Percentiles rank a stretch among this genome's conserved stretches.
These are phyloP conservation scores for Boletales sp. DNA, from an alignment of 768 basidiomycete species.

Conservation along the genomic window DNA sequence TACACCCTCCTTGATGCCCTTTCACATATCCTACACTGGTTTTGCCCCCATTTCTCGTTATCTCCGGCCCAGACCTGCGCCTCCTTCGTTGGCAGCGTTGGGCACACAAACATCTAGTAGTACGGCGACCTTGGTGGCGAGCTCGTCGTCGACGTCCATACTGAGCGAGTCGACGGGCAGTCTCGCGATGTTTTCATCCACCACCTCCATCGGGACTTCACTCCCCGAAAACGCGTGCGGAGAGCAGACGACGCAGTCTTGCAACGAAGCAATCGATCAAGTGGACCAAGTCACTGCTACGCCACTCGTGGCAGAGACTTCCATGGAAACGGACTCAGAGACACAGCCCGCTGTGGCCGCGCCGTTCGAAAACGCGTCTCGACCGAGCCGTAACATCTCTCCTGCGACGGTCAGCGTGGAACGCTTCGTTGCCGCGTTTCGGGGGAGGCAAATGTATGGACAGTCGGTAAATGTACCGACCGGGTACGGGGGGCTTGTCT, in stretches of 20 bases:
- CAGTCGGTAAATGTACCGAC: constrained; percentile 55
- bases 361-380: neutral
- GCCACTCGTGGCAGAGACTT: neutral
- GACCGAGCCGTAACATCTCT: neutral
- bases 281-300: neutral
- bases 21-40: constrained; percentile 69
- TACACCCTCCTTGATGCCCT: constrained; percentile 77
- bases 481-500: constrained; percentile 66
- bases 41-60: constrained; percentile 72
- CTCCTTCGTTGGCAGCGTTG: constrained; percentile 11
- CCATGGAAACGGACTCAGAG: constrained; percentile 4
- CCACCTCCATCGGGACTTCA: constrained; percentile 2
- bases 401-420: neutral
- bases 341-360: constrained; percentile 9
- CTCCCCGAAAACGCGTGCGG: neutral
- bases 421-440: constrained; percentile 58
- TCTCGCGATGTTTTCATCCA: constrained; percentile 5
- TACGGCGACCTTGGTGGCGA: constrained; percentile 11
- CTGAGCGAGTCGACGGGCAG: constrained; percentile 2
- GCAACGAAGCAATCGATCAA: neutral
- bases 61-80: constrained; percentile 51
- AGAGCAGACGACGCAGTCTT: neutral
- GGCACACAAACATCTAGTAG: constrained; percentile 11
- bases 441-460: constrained; percentile 74
- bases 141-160: constrained; percentile 5